Percentiles rank a stretch among this genome's conserved stretches.
phyloP scores from a whole-genome alignment of 345 rosid genomes.

The Gossypium longicalyx region DNA sequence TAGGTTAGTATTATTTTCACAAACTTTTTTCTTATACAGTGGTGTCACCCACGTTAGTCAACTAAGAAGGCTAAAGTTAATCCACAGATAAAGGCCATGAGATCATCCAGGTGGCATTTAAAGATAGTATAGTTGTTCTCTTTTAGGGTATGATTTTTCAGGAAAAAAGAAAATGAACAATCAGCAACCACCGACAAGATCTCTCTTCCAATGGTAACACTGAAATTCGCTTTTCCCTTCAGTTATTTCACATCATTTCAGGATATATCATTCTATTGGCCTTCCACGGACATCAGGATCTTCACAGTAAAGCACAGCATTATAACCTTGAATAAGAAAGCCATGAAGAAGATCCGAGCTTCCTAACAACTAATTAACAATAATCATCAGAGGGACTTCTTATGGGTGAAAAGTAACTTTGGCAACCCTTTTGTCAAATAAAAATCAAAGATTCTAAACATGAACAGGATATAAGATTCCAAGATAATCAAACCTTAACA shows the following conservation, averaged over 20 bases:
- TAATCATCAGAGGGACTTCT: neutral
- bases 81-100: neutral
- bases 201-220: neutral
- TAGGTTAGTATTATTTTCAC: neutral
- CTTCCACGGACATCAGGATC: constrained; percentile 1
- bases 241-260: constrained; percentile 3
- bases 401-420: neutral
- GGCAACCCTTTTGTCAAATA: neutral
- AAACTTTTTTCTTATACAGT: neutral
- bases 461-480: neutral
- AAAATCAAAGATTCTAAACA: constrained; percentile 14
- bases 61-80: neutral
- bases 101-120: neutral
- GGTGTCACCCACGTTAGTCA: neutral
- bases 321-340: constrained; percentile 2
- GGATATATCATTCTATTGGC: neutral
- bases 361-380: constrained; percentile 10
- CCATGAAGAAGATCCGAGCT: neutral
- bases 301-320: constrained; percentile 6
- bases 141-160: neutral
- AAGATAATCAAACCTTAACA: neutral
- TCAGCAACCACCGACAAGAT: neutral
- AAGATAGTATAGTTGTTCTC: neutral
- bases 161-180: neutral
- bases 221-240: neutral